Percentiles rank a stretch among this genome's conserved stretches.
phyloP scores from a whole-genome alignment of 495 filamentous ascomycete genomes.

The Bombardia bombarda region DNA sequence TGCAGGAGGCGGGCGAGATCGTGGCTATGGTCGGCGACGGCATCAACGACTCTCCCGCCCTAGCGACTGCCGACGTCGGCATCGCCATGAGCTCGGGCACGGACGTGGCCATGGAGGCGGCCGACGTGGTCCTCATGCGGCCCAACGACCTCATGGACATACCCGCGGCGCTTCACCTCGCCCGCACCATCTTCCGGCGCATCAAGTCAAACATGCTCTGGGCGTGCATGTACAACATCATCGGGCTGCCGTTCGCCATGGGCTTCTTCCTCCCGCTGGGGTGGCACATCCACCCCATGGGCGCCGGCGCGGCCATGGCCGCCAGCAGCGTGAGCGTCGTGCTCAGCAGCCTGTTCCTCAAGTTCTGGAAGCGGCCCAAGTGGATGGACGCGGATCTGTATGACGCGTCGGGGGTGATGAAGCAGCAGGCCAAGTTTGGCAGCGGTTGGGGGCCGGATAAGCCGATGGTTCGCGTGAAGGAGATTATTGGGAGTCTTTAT shows the following conservation, averaged over 20 bases:
- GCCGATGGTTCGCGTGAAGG: conserved; percentile 30
- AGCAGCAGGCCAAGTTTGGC: conserved; percentile 21
- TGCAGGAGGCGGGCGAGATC: conserved; percentile 62
- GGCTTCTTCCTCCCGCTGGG: conserved; percentile 86
- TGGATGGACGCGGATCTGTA: conserved; percentile 79
- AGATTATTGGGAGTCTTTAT: conserved; percentile 25
- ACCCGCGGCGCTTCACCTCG: conserved; percentile 73
- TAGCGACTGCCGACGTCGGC: conserved; percentile 86
- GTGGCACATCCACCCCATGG: conserved; percentile 84
- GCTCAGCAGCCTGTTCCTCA: conserved; percentile 70
- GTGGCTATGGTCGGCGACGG: conserved; percentile 98
- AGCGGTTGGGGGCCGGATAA: conserved; percentile 39
- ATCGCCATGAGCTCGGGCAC: conserved; percentile 90
- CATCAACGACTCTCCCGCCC: conserved; percentile 96
- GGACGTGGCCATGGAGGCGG: conserved; percentile 97
- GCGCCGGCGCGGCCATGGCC: conserved; percentile 92
- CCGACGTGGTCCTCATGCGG: conserved; percentile 91
- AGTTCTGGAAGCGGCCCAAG: conserved; percentile 73
- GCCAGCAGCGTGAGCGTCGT: conserved; percentile 85
- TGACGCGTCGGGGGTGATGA: conserved; percentile 35
- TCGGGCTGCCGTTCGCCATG: conserved; percentile 96
- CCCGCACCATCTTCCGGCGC: conserved; percentile 76
- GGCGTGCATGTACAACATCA: conserved; percentile 86
- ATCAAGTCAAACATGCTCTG: conserved; percentile 92
- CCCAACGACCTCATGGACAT: conserved; percentile 87